These are phyloP conservation scores for Malassezia vespertilionis DNA, from an alignment of 1,284 basidiomycete genomes.

Conservation along the genomic window DNA sequence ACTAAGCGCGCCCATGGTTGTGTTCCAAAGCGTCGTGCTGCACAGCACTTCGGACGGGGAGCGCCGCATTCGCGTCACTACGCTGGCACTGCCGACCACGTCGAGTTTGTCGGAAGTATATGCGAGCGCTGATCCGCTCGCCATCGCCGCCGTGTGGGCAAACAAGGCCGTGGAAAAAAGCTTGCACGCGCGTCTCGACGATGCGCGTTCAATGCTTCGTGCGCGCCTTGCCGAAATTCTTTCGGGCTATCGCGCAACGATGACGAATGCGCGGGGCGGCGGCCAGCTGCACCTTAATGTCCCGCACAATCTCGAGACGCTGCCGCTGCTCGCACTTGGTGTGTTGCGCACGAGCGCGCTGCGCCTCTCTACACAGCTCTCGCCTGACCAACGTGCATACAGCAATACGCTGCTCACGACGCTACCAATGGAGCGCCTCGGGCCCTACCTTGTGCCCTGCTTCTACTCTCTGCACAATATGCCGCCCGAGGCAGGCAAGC, in stretches of 20 bases:
- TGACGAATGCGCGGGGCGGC: conserved; percentile 68
- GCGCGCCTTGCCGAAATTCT: conserved; percentile 85
- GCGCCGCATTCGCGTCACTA: conserved; percentile 88
- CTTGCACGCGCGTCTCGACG: conserved; percentile 75
- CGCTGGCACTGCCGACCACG: conserved; percentile 82
- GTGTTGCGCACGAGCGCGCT: conserved; percentile 91
- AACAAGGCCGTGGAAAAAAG: conserved; percentile 95
- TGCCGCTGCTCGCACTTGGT: conserved; percentile 78
- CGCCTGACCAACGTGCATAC: conserved; percentile 87
- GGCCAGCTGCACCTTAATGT: conserved; percentile 80
- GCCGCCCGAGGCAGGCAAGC: conserved; percentile 63
- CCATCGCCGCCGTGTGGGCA: conserved; percentile 75
- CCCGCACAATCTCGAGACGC: conserved; percentile 82
- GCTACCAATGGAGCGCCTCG: conserved; percentile 74
- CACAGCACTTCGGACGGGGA: conserved; percentile 96
- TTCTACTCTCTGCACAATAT: conserved; percentile 97
- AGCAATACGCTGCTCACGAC: conserved; percentile 85
- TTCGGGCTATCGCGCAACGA: conserved; percentile 84
- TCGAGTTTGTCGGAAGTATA: conserved; percentile 85
- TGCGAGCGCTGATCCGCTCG: conserved; percentile 85
- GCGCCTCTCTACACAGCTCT: conserved; percentile 87
- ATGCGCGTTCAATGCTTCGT: conserved; percentile 78
- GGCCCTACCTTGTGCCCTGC: conserved; percentile 85
- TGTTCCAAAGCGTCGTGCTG: conserved; percentile 87
- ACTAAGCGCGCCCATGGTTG: conserved; percentile 79